Evolutionary conservation across 208 protist species (phyloP).

Genomic region (Acanthamoeba sp.): DNA sequence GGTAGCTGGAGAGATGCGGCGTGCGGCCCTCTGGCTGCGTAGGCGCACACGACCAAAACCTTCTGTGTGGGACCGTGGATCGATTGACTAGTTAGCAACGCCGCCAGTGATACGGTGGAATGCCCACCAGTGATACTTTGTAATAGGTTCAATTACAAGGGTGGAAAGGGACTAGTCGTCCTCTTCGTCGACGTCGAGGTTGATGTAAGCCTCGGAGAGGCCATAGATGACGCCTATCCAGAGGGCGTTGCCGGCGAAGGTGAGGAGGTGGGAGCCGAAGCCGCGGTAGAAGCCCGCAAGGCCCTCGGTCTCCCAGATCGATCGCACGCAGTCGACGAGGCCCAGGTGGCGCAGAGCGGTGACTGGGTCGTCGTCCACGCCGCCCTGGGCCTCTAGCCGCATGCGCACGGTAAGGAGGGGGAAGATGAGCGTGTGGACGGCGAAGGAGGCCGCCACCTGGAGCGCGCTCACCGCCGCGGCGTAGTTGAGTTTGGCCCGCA

Average conservation of each 20-base stretch:
- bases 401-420: slow-evolving; percentile 39
- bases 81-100: too few relatives aligned
- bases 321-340: slow-evolving; percentile 36
- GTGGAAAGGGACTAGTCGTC: neutral
- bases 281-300: slow-evolving; percentile 21
- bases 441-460: neutral
- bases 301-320: neutral
- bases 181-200: slow-evolving; percentile 28
- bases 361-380: neutral
- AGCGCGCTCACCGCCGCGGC: slow-evolving; percentile 27
- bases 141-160: neutral
- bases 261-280: slow-evolving; percentile 12
- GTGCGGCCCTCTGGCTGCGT: too few relatives aligned
- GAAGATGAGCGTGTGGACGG: slow-evolving; percentile 25
- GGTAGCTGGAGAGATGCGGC: too few relatives aligned
- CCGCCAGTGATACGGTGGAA: too few relatives aligned
- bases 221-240: slow-evolving; percentile 47
- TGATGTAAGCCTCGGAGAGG: slow-evolving; percentile 42
- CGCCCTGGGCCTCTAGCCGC: slow-evolving; percentile 37
- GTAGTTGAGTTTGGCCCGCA: slow-evolving; percentile 46
- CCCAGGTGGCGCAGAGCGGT: slow-evolving; percentile 19
- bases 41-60: too few relatives aligned
- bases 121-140: too few relatives aligned
- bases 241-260: slow-evolving; percentile 41
- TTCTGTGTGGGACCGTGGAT: too few relatives aligned